Conservation (phyloP, 1,284 basidiomycete species). For the Macrocystidia cucumis region DNA sequence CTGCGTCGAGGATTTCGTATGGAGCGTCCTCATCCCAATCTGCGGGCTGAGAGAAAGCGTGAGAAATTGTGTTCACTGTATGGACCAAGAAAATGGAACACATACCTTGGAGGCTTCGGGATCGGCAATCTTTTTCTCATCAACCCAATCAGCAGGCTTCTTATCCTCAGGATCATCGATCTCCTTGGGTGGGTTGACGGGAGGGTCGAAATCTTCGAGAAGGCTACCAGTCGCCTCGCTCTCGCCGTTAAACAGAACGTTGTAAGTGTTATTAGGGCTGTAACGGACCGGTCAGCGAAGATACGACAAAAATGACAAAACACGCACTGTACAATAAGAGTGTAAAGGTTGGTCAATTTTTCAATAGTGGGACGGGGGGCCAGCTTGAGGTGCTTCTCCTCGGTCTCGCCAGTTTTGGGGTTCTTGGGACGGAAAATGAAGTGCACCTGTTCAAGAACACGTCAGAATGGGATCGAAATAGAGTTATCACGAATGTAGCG, state of each 20-base stretch:
- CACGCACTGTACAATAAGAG: conserved; percentile 81
- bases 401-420: conserved; percentile 84
- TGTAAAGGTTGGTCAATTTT: conserved; percentile 89
- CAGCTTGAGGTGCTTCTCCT: conserved; percentile 92
- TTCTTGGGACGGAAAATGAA: conserved; percentile 98
- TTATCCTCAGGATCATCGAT: conserved; percentile 90
- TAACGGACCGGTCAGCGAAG: neutral
- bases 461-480: conserved; percentile 8
- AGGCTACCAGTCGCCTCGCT: conserved; percentile 75
- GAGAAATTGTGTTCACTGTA: neutral
- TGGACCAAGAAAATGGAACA: neutral
- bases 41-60: conserved; percentile 46
- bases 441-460: conserved; percentile 55
- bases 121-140: conserved; percentile 81
- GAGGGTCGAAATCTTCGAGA: conserved; percentile 91
- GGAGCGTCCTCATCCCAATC: conserved; percentile 98
- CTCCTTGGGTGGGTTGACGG: conserved; percentile 90
- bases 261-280: conserved; percentile 92
- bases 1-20: conserved; percentile 82
- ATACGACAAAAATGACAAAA: conserved; percentile 4
- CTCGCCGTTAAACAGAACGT: conserved; percentile 90
- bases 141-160: conserved; percentile 95
- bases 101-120: conserved; percentile 75
- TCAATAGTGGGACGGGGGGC: conserved; percentile 83
- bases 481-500: conserved; percentile 8